Percentiles rank a stretch among this genome's conserved stretches.
Conservation (phyloP, 108 stramenopile species). For the Craspedostauros australis region DNA sequence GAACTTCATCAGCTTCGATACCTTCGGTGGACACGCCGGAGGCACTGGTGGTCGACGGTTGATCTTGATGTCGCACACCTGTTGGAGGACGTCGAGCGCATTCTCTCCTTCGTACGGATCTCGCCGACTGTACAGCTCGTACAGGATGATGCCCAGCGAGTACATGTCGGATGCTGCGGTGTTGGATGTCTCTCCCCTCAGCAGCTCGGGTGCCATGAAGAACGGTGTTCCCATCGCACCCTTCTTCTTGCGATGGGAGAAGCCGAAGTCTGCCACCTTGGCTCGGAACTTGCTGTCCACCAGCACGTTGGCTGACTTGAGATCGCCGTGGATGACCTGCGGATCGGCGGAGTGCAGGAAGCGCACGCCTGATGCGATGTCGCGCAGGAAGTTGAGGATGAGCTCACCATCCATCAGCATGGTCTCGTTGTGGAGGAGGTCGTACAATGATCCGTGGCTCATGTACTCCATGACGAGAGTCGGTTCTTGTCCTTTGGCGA, state of each 20-base stretch:
- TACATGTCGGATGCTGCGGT: constrained; percentile 42
- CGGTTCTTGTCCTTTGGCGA: constrained; percentile 25
- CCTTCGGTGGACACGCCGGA: constrained; percentile 5
- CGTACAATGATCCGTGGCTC: constrained; percentile 59
- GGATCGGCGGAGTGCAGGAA: constrained; percentile 53
- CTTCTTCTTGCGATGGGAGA: constrained; percentile 89
- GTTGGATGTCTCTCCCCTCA: constrained; percentile 30
- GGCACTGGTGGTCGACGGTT: constrained; percentile 16
- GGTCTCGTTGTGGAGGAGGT: constrained; percentile 53
- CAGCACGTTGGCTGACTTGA: constrained; percentile 36
- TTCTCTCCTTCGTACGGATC: constrained; percentile 47
- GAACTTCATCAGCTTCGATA: constrained; percentile 11
- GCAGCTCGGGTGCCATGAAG: constrained; percentile 92
- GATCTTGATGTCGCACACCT: constrained; percentile 19
- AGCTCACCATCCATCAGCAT: constrained; percentile 41
- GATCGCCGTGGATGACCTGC: constrained; percentile 43
- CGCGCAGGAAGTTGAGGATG: constrained; percentile 37
- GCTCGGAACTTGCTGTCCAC: constrained; percentile 40
- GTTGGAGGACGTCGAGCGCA: constrained; percentile 25
- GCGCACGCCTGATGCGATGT: constrained; percentile 44
- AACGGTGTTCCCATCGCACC: constrained; percentile 46
- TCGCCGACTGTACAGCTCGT: constrained; percentile 40
- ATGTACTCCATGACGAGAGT: constrained; percentile 71
- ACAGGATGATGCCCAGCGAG: constrained; percentile 41
- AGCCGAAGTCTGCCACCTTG: constrained; percentile 43